Evolutionary conservation across 352 stramenopile species (phyloP), one percentile per base, ranked within the genome.

Genomic region (Phytophthora pseudosyringae): DNA sequence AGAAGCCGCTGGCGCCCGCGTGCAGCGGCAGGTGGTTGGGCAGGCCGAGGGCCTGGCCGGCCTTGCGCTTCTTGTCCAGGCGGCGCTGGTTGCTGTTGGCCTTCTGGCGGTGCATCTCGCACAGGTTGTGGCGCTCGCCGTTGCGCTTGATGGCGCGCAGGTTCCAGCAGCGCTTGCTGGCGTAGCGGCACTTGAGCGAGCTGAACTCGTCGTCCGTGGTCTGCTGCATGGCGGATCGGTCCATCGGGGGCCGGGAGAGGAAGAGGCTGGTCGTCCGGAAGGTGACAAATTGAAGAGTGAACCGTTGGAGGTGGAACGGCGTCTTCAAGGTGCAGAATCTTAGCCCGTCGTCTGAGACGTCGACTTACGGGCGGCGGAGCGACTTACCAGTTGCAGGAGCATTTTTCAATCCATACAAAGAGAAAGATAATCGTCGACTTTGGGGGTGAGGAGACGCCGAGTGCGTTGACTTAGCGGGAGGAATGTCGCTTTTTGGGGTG

Each of bases 21-120:
- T 74, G 69, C 40, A 71, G 39, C 18, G 67, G 62, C 12, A 77
- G 41, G 47, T 69, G 63, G 9, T 47, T 54, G 38, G 68, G 63
- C 15, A 81, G 51, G 0, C 73, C 73, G n/a, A 81, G 60, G 13
- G 55, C 65, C 48, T 83, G 74, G 6, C 77, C 74, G 26, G 74
- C 75, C 61, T 91, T 91, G 51, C 83, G 81, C 62, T 86, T 86
- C 49, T 88, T 84, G 69, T 95, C 83, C 8, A 93, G 76, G 18
- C 86, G 85, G 8, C 85, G 83, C 65, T 95, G 87, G 64, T 91
- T 93, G 54, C 82, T 82, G 64, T 95, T 95, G 49, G 87, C 87
- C 35, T 88, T 88, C 59, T 89, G 81, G 3, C 87, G 83, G 67
- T 95, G 87, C 71, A 90, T 83, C 63, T 95, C 86, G 67, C 87